Percentiles rank a stretch among this genome's conserved stretches.
Evolutionary conservation across 495 filamentous ascomycete genomes (phyloP).

Genomic region (Pseudoneurospora amorphoporcata): DNA sequence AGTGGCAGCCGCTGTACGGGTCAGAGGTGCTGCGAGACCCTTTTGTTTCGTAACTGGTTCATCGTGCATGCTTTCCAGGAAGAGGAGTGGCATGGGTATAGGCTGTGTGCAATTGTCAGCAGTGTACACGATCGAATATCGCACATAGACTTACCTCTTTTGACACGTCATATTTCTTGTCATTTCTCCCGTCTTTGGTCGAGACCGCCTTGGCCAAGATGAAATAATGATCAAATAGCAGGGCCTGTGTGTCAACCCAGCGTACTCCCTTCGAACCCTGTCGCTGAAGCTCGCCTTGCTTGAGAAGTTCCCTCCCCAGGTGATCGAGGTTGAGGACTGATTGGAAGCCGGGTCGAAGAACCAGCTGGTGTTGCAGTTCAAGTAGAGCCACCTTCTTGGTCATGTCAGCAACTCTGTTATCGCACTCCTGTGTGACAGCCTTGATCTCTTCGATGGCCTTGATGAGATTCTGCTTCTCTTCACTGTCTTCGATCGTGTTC

Average conservation of each 20-base stretch:
- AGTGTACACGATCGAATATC: slow-evolving; percentile 1
- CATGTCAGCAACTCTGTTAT: slow-evolving; percentile 90
- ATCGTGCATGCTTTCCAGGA: slow-evolving; percentile 82
- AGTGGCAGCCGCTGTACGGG: slow-evolving; percentile 34
- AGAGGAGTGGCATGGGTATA: slow-evolving; percentile 93
- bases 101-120: slow-evolving; percentile 38
- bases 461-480: slow-evolving; percentile 80
- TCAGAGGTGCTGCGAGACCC: slow-evolving; percentile 60
- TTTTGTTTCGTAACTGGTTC: slow-evolving; percentile 83
- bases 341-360: slow-evolving; percentile 77
- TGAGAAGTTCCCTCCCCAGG: slow-evolving; percentile 80
- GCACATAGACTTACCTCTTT: slow-evolving; percentile 52
- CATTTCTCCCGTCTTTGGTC: slow-evolving; percentile 57
- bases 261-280: slow-evolving; percentile 77
- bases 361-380: slow-evolving; percentile 73
- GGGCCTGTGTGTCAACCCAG: slow-evolving; percentile 83
- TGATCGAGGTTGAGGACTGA: slow-evolving; percentile 86
- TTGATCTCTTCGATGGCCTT: slow-evolving; percentile 94
- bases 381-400: slow-evolving; percentile 80
- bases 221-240: slow-evolving; percentile 94
- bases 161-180: slow-evolving; percentile 89
- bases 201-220: slow-evolving; percentile 77
- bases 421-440: slow-evolving; percentile 81
- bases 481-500: slow-evolving; percentile 70
- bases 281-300: slow-evolving; percentile 80